Evolutionary conservation across 192 early-diverging fungal species (phyloP).

Genomic region (Anaeromyces robustus): DNA sequence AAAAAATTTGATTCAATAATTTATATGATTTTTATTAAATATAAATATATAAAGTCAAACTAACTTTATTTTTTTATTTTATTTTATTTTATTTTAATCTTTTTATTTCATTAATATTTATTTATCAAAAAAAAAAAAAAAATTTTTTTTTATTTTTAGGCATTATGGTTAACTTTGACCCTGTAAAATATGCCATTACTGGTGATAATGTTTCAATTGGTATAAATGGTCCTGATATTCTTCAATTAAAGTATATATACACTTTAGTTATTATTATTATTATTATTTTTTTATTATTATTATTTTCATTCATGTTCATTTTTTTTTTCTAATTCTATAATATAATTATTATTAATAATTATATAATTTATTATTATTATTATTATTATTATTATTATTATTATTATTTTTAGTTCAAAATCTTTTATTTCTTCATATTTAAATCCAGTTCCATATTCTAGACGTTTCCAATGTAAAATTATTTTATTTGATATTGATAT

Average conservation of each 20-base stretch:
- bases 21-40: too few relatives aligned
- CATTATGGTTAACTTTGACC: constrained; percentile 54
- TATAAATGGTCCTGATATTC: constrained; percentile 51
- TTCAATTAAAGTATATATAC: constrained; percentile 44
- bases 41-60: too few relatives aligned
- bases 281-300: too few relatives aligned
- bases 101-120: too few relatives aligned
- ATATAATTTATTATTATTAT: neutral
- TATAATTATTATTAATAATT: constrained; percentile 17
- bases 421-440: constrained; percentile 63
- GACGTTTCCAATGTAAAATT: constrained; percentile 65
- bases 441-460: constrained; percentile 58
- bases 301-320: too few relatives aligned
- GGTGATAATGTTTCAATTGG: constrained; percentile 80
- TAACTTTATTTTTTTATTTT: too few relatives aligned
- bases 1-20: too few relatives aligned
- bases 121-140: too few relatives aligned
- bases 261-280: too few relatives aligned
- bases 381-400: too few relatives aligned
- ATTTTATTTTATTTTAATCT: too few relatives aligned
- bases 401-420: constrained; percentile 48
- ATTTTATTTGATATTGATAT: constrained; percentile 85
- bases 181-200: constrained; percentile 74
- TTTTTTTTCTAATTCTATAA: constrained; percentile 7
- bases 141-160: too few relatives aligned